These are phyloP conservation scores for Alternaria brassicicola DNA, from an alignment of 2,329 filamentous ascomycete species.

Conservation along the genomic window DNA sequence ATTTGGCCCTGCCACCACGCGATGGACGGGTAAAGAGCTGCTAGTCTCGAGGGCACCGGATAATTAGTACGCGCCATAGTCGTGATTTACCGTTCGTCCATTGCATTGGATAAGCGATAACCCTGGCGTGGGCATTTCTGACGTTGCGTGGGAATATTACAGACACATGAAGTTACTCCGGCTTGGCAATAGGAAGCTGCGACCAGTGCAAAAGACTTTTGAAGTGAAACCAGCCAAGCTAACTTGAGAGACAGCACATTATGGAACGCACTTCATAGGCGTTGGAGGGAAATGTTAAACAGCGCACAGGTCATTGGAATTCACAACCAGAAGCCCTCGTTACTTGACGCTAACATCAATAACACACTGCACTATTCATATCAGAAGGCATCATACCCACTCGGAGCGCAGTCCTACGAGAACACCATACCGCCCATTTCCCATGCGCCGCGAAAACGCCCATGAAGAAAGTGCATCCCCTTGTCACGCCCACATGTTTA, in stretches of 20 bases:
- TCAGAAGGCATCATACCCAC: conserved; percentile 4
- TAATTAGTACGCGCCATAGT: conserved; percentile 20
- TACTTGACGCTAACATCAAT: conserved; percentile 6
- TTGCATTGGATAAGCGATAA: not conserved
- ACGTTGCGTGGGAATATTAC: not conserved
- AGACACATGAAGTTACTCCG: not conserved
- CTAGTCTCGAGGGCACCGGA: conserved; percentile 25
- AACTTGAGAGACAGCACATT: not conserved
- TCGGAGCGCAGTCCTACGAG: not conserved
- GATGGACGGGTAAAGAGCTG: conserved; percentile 20
- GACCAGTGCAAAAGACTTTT: not conserved
- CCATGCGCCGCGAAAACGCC: conserved; percentile 8
- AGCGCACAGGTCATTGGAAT: not conserved
- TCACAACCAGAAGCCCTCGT: not conserved
- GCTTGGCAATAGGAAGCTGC: not conserved
- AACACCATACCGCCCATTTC: not conserved
- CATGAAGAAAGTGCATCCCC: not conserved
- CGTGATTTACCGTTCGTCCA: not conserved
- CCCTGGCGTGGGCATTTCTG: not conserved
- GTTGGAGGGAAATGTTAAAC: not conserved
- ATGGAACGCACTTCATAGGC: not conserved
- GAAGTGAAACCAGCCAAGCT: not conserved
- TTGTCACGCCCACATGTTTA: not conserved
- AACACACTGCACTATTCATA: conserved; percentile 10
- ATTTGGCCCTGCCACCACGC: conserved; percentile 9